Conservation (phyloP, 257 asterid genomes). For the Forsythia suspensa region DNA sequence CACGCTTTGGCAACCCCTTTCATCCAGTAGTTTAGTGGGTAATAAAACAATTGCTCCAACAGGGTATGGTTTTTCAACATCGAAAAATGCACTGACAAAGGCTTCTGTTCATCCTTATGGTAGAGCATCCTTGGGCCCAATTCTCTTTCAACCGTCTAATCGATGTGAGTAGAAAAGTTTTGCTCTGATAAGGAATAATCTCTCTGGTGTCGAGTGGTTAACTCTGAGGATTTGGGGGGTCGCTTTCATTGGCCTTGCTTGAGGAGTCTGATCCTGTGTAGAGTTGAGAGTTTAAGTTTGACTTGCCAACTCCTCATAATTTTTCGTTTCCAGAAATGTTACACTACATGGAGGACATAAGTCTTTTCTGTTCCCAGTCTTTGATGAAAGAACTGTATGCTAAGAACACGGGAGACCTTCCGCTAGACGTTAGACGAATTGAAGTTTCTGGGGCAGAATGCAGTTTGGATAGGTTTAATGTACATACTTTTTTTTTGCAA, state of each 20-base stretch:
- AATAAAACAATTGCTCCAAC: constrained; percentile 49
- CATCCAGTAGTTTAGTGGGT: constrained; percentile 43
- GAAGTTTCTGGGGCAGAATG: constrained; percentile 76
- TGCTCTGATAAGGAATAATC: constrained; percentile 77
- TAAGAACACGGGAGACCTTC: constrained; percentile 78
- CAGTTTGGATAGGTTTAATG: constrained; percentile 64
- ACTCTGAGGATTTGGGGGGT: constrained; percentile 77
- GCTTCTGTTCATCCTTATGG: constrained; percentile 67
- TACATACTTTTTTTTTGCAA: constrained; percentile 49
- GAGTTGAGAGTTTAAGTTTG: constrained; percentile 62
- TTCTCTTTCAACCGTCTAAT: constrained; percentile 77
- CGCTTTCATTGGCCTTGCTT: constrained; percentile 57
- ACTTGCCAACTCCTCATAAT: constrained; percentile 35
- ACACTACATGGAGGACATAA: constrained; percentile 30
- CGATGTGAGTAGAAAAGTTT: constrained; percentile 83
- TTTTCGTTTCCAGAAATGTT: constrained; percentile 41
- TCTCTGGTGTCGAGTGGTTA: constrained; percentile 88
- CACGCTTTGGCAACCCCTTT: constrained; percentile 46
- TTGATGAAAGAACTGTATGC: constrained; percentile 66
- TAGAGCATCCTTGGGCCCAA: constrained; percentile 69
- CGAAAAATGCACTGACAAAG: constrained; percentile 74
- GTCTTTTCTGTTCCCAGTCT: constrained; percentile 47
- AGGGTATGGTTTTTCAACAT: constrained; percentile 78
- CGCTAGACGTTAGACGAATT: constrained; percentile 56
- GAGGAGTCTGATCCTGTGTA: constrained; percentile 59